Percentiles rank a stretch among this genome's conserved stretches.
phyloP scores from a whole-genome alignment of 495 filamentous ascomycete genomes.

The Elasticomyces elasticus region DNA sequence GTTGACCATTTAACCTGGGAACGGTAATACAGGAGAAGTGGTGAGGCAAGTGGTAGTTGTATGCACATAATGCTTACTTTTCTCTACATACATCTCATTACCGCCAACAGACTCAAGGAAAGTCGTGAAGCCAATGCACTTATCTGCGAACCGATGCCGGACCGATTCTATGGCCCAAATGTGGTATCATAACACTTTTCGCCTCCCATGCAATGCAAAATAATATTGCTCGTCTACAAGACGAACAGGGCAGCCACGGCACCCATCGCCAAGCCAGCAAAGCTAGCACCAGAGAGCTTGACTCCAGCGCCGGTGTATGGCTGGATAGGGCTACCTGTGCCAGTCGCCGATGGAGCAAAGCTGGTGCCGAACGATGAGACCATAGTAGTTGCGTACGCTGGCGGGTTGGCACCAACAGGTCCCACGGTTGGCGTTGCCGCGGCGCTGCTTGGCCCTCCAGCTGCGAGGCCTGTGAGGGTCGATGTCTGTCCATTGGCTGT shows the following conservation, averaged over 20 bases:
- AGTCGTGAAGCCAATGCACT: slow-evolving; percentile 9
- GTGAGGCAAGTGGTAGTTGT: no score
- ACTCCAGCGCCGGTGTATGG: slow-evolving; percentile 27
- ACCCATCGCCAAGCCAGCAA: slow-evolving; percentile 20
- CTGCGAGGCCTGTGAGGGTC: slow-evolving; percentile 40
- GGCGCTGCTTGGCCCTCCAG: slow-evolving; percentile 37
- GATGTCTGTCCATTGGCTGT: slow-evolving; percentile 27
- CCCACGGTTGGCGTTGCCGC: slow-evolving; percentile 26
- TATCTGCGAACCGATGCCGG: neutral
- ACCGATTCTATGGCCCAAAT: neutral
- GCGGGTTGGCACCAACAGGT: neutral
- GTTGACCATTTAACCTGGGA: no score
- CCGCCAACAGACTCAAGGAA: no score
- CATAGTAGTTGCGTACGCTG: slow-evolving; percentile 12
- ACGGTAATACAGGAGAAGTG: no score
- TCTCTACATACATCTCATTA: no score
- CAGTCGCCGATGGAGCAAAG: slow-evolving; percentile 3
- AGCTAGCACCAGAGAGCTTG: slow-evolving; percentile 8
- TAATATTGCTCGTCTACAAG: slow-evolving; percentile 20
- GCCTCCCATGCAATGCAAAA: neutral
- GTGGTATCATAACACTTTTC: neutral
- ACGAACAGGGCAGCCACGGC: slow-evolving; percentile 25
- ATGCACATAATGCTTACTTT: no score
- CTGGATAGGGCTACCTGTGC: slow-evolving; percentile 8
- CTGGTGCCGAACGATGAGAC: slow-evolving; percentile 17